These are phyloP conservation scores for Saccharomycopsis capsularis DNA, from an alignment of 805 yeast genomes.

Conservation along the genomic window DNA sequence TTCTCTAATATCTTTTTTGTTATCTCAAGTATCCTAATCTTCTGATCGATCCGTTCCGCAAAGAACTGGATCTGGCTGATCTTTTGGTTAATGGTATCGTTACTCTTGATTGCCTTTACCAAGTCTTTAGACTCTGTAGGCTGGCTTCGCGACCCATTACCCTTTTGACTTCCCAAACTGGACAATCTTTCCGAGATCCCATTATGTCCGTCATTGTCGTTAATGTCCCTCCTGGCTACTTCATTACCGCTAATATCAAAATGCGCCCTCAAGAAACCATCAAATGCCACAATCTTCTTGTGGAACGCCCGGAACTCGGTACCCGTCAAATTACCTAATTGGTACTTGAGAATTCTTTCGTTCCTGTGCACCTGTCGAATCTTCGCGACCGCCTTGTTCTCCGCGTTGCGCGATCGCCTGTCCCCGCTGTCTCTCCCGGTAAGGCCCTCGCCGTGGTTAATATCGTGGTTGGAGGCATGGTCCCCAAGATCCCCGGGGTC, in stretches of 20 bases:
- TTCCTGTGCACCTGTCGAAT: conserved; percentile 18
- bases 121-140: not conserved
- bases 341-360: conserved; percentile 11
- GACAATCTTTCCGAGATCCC: too few relatives aligned
- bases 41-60: conserved; percentile 21
- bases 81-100: conserved; percentile 6
- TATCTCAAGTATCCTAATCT: conserved; percentile 18
- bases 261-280: conserved; percentile 7
- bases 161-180: not conserved
- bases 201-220: not conserved
- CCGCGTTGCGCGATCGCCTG: too few relatives aligned
- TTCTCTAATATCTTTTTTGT: conserved; percentile 11
- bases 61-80: conserved; percentile 15
- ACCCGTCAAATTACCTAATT: conserved; percentile 4
- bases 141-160: not conserved
- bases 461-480: not conserved
- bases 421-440: not conserved
- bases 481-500: not conserved
- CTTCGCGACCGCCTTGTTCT: conserved; percentile 3
- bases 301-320: conserved; percentile 11
- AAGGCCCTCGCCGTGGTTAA: too few relatives aligned
- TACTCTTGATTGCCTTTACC: conserved; percentile 4
- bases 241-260: conserved; percentile 6
- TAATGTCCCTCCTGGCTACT: too few relatives aligned
- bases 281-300: conserved; percentile 5